These are phyloP conservation scores for Chlorophyllum brunneum DNA, from an alignment of 768 basidiomycete genomes.

Conservation along the genomic window DNA sequence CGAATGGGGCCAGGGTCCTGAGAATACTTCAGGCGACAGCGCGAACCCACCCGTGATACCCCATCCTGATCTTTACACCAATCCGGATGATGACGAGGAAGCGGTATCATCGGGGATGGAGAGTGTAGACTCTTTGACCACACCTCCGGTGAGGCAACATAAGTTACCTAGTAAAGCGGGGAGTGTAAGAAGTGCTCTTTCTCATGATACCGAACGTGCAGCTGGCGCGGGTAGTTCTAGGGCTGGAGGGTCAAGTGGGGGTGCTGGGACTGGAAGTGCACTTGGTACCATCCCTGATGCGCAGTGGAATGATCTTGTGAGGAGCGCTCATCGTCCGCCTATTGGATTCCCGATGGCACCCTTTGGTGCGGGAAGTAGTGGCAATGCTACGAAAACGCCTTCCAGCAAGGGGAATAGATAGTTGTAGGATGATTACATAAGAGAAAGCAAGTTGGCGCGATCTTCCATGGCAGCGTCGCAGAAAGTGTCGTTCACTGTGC, in stretches of 20 bases:
- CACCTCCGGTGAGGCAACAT: slow-evolving; percentile 18
- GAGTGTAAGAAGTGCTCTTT: neutral
- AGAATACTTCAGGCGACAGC: slow-evolving; percentile 9
- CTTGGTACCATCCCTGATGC: neutral
- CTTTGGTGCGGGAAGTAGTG: neutral
- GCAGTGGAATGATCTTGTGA: neutral
- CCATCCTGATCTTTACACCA: neutral
- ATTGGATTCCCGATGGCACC: neutral
- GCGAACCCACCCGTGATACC: slow-evolving; percentile 8
- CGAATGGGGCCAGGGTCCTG: neutral
- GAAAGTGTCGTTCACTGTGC: slow-evolving; percentile 81
- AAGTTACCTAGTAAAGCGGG: neutral
- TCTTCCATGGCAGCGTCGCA: slow-evolving; percentile 14
- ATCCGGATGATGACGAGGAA: slow-evolving; percentile 22
- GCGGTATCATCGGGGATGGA: slow-evolving; percentile 26
- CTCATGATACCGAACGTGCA: neutral
- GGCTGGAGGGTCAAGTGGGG: slow-evolving; percentile 2
- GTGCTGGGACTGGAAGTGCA: neutral
- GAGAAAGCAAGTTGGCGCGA: too few relatives aligned
- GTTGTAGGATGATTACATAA: too few relatives aligned
- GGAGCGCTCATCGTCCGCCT: neutral
- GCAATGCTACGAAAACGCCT: neutral
- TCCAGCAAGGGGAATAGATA: slow-evolving; percentile 6
- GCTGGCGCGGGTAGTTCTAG: neutral
- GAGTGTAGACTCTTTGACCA: slow-evolving; percentile 27